Base-by-base conservation (phyloP, 1,139 yeast genomes). In the Lodderomyces metapsilosis region DNA sequence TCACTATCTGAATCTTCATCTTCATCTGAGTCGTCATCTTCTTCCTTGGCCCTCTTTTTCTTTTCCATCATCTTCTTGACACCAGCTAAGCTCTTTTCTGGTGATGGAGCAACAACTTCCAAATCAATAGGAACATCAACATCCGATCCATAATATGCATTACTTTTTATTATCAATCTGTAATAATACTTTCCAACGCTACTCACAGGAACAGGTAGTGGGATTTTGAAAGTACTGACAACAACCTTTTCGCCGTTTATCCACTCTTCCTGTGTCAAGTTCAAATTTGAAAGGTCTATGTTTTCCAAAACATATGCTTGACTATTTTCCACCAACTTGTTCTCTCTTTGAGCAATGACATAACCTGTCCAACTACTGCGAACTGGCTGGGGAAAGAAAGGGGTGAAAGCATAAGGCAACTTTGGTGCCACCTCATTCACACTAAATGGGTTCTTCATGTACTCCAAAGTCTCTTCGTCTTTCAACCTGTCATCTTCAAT, bases 201-300 rank as follows among this genome's bases (percentile, higher is more conserved):
- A 23, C 75, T 75, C 3, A 95, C 78, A 42, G 94, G 88, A 41
- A 78, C 70, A 11, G 83, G 64, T 40, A 89, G 62, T 49, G 84
- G 88, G 41, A 89, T 69, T 60, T 86, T 88, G 56, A 87, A 82
- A 1, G 91, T 81, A 41, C 88, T 80, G 41, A 88, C 68, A 3
- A 63, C 64, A 45, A 86, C 77, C 13, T 71, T 71, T 15, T 52
- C 56, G 17, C 66, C 64, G 41, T 74, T 71, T 7, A 54, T 56
- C 76, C 76, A 72, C 38, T 62, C 52, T 38, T 75, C 77, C 49
- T 74, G 78, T 8, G 76, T 57, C 43, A 84, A 64, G 11, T 61
- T 57, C 54, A 85, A 66, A 61, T 86, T 85, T 34, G 74, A 64
- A 45, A 81, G 64, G 48, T 80, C 82, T 25, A 74, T 66, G 44